Base-by-base conservation (phyloP, 192 early-diverging fungal species). In the Umbelopsis vinacea region DNA sequence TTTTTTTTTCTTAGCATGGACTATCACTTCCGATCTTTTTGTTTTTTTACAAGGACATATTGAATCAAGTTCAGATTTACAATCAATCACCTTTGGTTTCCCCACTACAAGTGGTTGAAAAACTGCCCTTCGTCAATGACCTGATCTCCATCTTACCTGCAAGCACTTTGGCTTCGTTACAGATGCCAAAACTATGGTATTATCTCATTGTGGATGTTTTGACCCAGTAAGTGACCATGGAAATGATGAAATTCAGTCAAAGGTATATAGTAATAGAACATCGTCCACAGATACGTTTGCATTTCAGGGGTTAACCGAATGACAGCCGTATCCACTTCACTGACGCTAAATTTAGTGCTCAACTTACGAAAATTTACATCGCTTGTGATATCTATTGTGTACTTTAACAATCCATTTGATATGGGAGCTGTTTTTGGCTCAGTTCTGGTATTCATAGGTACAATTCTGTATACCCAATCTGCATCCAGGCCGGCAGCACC, bases 291-390 rank as follows among this genome's bases (percentile, higher is more conserved):
- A 83, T 90, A 92, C 82, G 84, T 95, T 47, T 97, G 95, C 69
- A 92, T 95, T 6, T 89, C 93, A 37, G 95, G 93, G 7, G 95
- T 97, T 0, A 92, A 95, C 57, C 83, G 88, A 26, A 78, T 97
- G 74, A 92, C 90, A 4, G 87, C 93, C 2, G 80, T 95, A 74
- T 88, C 92, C 3, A 82, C 92, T 19, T 89, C 93, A 12, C 82
- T 97, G 7, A 94, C 95, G 0, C 79, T 96, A 26, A 97, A 95
- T 71, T 84, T 97, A 11, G 91, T 97, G 9, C 83, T 97, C 17
- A 94, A 92, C 54, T 72, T 97, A 22, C 89, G 95, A 24, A 97
- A 97, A 77, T 90, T 94, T 45, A 89, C 92, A 12, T 93, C 91
- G 22, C 76, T 97, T 38, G 68, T 94, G 15, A 84, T 97, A 24